Evolutionary conservation across 306 rosid genomes (phyloP).

Genomic region (Begonia fuchsioides): DNA sequence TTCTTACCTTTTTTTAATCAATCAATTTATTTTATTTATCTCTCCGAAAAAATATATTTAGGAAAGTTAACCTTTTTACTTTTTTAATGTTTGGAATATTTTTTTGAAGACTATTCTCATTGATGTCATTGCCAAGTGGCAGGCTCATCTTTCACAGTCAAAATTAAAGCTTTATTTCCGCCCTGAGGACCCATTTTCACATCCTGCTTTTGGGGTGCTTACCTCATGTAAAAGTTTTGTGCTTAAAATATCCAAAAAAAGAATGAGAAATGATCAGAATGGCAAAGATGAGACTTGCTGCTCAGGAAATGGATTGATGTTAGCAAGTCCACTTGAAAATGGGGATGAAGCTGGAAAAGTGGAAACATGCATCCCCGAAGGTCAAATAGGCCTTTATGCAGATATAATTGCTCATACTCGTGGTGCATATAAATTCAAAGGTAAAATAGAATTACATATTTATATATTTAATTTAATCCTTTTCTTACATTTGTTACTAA

Average conservation of each 20-base stretch:
- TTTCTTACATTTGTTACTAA: neutral
- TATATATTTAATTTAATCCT: neutral
- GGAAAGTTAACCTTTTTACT: neutral
- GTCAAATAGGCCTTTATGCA: slow-evolving; percentile 26
- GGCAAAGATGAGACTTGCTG: slow-evolving; percentile 10
- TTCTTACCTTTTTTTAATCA: neutral
- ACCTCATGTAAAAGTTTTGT: slow-evolving; percentile 46
- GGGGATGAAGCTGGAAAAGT: slow-evolving; percentile 5
- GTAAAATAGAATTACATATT: slow-evolving; percentile 20
- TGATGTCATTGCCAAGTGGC: slow-evolving; percentile 4
- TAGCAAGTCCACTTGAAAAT: slow-evolving; percentile 16
- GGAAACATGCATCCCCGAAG: slow-evolving; percentile 10
- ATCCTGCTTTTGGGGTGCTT: slow-evolving; percentile 72
- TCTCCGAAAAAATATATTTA: neutral
- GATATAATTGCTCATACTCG: slow-evolving; percentile 41
- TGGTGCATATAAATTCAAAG: slow-evolving; percentile 67
- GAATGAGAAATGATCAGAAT: slow-evolving; percentile 9
- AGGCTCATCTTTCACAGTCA: slow-evolving; percentile 48
- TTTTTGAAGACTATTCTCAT: neutral
- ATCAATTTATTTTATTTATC: neutral
- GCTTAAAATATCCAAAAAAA: slow-evolving; percentile 50
- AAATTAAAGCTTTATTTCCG: slow-evolving; percentile 74
- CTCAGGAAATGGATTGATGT: slow-evolving; percentile 13
- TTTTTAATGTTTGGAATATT: neutral
- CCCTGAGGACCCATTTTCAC: slow-evolving; percentile 72